Conservation (phyloP, 2,329 filamentous ascomycete genomes). For the Venturia effusa region DNA sequence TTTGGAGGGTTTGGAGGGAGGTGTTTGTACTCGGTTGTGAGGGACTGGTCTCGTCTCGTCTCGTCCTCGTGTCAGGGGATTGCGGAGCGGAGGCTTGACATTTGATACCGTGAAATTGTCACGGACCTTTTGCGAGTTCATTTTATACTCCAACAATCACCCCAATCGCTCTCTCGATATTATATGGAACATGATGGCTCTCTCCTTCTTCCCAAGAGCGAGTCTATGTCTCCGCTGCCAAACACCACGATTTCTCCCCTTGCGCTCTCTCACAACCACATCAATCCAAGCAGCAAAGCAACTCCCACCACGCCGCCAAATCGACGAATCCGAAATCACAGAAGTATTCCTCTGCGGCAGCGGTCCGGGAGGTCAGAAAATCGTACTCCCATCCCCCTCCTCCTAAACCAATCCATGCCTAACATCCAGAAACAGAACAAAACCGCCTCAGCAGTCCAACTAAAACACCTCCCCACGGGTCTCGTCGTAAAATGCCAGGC, state of each 20-base stretch:
- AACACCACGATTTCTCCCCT: neutral
- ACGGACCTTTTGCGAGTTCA: neutral
- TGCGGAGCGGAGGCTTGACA: neutral
- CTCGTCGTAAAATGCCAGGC: slow-evolving; percentile 91
- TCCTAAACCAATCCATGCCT: neutral
- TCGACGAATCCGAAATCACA: slow-evolving; percentile 68
- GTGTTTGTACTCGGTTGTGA: neutral
- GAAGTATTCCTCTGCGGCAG: slow-evolving; percentile 83
- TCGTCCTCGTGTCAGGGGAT: neutral
- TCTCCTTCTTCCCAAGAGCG: neutral
- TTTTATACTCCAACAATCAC: neutral
- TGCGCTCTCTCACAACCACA: neutral
- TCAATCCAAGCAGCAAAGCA: slow-evolving; percentile 34
- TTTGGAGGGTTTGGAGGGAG: neutral
- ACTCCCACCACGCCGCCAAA: slow-evolving; percentile 64
- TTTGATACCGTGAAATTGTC: neutral
- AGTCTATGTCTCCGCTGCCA: slow-evolving; percentile 1
- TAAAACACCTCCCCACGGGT: slow-evolving; percentile 82
- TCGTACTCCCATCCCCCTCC: slow-evolving; percentile 39
- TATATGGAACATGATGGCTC: neutral
- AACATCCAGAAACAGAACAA: slow-evolving; percentile 66
- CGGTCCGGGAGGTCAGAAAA: slow-evolving; percentile 92
- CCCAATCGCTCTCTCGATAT: neutral
- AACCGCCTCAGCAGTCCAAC: slow-evolving; percentile 87
- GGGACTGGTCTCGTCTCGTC: too few relatives aligned